Conservation (phyloP, 192 early-diverging fungal genomes). For the Coemansia sp. region DNA sequence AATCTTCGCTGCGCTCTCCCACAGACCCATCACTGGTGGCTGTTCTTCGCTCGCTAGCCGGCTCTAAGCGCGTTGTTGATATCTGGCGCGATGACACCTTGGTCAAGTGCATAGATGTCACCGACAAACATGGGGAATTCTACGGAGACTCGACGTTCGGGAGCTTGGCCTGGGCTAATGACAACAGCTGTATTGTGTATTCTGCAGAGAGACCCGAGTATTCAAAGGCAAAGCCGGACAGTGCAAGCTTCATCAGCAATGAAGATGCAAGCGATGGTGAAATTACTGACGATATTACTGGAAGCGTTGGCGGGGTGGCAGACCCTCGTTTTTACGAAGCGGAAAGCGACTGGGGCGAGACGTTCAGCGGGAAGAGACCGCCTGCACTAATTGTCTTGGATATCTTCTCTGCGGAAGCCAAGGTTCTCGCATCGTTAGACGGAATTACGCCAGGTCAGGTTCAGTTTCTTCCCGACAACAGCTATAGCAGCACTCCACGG, state of each 20-base stretch:
- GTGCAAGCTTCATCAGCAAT: background rate
- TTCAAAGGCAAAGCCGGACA: slow-evolving; percentile 28
- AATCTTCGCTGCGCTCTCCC: slow-evolving; percentile 33
- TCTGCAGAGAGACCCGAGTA: slow-evolving; percentile 65
- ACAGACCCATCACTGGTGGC: slow-evolving; percentile 38
- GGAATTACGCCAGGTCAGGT: slow-evolving; percentile 54
- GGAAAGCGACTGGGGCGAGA: slow-evolving; percentile 72
- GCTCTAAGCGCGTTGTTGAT: slow-evolving; percentile 58
- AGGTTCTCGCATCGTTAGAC: slow-evolving; percentile 18
- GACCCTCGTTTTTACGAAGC: slow-evolving; percentile 53
- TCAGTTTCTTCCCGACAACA: slow-evolving; percentile 51
- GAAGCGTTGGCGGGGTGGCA: slow-evolving; percentile 37
- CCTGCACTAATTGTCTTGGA: slow-evolving; percentile 60
- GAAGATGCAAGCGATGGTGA: slow-evolving; percentile 8
- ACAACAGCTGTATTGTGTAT: slow-evolving; percentile 62
- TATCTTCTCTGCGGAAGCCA: slow-evolving; percentile 34
- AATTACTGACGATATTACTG: slow-evolving; percentile 41
- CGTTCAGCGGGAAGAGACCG: slow-evolving; percentile 60
- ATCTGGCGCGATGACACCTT: slow-evolving; percentile 60
- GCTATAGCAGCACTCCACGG: slow-evolving; percentile 13
- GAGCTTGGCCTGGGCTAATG: slow-evolving; percentile 60
- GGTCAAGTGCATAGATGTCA: slow-evolving; percentile 62
- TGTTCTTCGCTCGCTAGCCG: slow-evolving; percentile 39
- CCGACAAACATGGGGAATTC: slow-evolving; percentile 67
- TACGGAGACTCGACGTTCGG: slow-evolving; percentile 73